Evolutionary conservation across 176 grass and related monocot genomes (phyloP).

Genomic region (Rhynchospora tenuis): DNA sequence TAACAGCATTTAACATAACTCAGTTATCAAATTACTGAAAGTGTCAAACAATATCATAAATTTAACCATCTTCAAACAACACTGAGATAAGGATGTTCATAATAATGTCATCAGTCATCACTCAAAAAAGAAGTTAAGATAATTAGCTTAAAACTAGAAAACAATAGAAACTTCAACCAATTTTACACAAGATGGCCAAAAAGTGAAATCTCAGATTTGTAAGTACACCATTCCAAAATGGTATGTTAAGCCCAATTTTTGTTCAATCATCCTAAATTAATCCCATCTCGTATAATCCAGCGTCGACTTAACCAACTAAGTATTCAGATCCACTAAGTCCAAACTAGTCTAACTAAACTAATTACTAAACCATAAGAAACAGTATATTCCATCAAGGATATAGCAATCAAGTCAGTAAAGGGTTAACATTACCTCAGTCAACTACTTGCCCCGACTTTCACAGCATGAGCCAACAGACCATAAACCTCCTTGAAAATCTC

Average conservation of each 20-base stretch:
- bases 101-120: background rate
- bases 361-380: background rate
- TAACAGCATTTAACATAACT: background rate
- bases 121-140: background rate
- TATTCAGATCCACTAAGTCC: background rate
- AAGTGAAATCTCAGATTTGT: background rate
- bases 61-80: background rate
- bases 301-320: background rate
- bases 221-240: background rate
- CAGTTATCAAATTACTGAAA: background rate
- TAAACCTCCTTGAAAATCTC: conserved; percentile 70
- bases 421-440: conserved; percentile 5
- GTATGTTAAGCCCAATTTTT: background rate
- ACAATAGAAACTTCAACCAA: background rate
- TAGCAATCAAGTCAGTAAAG: background rate
- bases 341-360: background rate
- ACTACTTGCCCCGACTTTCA: conserved; percentile 44
- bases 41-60: background rate
- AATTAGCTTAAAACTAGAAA: background rate
- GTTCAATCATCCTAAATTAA: background rate
- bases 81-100: background rate
- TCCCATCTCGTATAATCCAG: background rate
- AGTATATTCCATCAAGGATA: background rate
- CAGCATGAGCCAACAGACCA: conserved; percentile 38
- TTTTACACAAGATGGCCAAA: background rate